Evolutionary conservation across 2,329 filamentous ascomycete species (phyloP).

Genomic region (Clarireedia homoeocarpa): DNA sequence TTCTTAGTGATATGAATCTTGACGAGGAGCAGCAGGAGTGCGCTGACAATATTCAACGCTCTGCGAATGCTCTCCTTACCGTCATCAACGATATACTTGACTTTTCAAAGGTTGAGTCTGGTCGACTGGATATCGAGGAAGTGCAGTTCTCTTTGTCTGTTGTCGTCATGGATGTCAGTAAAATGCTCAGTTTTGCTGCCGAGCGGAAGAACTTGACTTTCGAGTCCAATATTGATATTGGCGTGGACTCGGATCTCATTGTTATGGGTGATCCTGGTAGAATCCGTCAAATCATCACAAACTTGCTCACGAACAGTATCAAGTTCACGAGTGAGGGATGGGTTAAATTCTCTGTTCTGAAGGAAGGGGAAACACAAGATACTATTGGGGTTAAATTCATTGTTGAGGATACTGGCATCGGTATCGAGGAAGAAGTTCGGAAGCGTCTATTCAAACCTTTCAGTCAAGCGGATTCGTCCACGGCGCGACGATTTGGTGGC

Average conservation of each 20-base stretch:
- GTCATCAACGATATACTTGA: slow-evolving; percentile 90
- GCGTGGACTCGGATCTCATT: slow-evolving; percentile 56
- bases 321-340: slow-evolving; percentile 65
- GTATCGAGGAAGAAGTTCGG: slow-evolving; percentile 70
- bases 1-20: slow-evolving; percentile 60
- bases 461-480: slow-evolving; percentile 74
- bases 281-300: slow-evolving; percentile 69
- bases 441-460: slow-evolving; percentile 72
- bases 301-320: slow-evolving; percentile 69
- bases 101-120: slow-evolving; percentile 80
- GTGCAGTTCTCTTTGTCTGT: slow-evolving; percentile 68
- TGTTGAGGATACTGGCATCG: slow-evolving; percentile 72
- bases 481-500: slow-evolving; percentile 69
- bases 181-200: slow-evolving; percentile 82
- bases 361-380: slow-evolving; percentile 56
- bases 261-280: slow-evolving; percentile 83
- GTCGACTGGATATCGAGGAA: slow-evolving; percentile 69
- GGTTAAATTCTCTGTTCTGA: slow-evolving; percentile 58
- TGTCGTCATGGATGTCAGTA: slow-evolving; percentile 70
- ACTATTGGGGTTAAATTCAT: slow-evolving; percentile 61
- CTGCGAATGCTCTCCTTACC: slow-evolving; percentile 72
- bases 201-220: slow-evolving; percentile 72
- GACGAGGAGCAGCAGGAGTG: slow-evolving; percentile 66
- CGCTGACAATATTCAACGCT: slow-evolving; percentile 70
- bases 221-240: slow-evolving; percentile 49